Base-by-base conservation (phyloP, 306 rosid species). In the apple (Malus domestica) region DNA sequence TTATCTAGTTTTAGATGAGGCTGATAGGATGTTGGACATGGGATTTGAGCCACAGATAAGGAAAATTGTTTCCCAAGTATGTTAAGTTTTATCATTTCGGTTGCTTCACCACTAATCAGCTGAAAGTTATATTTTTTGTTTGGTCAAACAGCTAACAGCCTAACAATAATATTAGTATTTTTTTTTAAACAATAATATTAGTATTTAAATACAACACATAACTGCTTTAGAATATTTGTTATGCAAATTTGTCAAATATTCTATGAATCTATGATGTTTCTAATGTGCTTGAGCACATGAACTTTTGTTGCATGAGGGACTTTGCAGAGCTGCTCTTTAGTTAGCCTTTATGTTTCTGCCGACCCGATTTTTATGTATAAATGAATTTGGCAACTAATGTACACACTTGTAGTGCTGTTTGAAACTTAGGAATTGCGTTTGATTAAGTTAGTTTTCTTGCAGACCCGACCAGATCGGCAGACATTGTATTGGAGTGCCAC, bases 1-100 rank as follows among this genome's bases (percentile, higher is more conserved):
- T 33, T 92, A 92, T 76, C 96, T 95, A 65, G 97, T 95, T 57
- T 85, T 95, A 78, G 98, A 95, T 81, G 97, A 95, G 82, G 98
- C 98, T 71, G 98, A 95, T 86, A 81, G 98, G 79, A 95, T 95
- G 98, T 85, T 95, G 86, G 98, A 95, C 84, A 95, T 95, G 98
- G 98, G 98, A 70, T 95, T 95, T 86, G 98, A 95, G 76, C 98
- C 98, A 74, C 98, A 95, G 76, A 95, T 95, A 84, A 80, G 96
- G 79, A 95, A 93, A 78, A 90, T 95, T 68, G 68, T 90, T 2
- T 73, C 87, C 85, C 98, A 95, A 89, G 97, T 90, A 89, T 57
- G 80, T 35, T 73, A 33, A 67, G 58, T 61, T 55, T 32, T 23
- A 57, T 82, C 19, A 52, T 80, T 59, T 64, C 32, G 8, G 5